Evolutionary conservation across 352 stramenopile species (phyloP), one percentile per base, ranked within the genome.

Genomic region (Phytophthora fragariaefolia): DNA sequence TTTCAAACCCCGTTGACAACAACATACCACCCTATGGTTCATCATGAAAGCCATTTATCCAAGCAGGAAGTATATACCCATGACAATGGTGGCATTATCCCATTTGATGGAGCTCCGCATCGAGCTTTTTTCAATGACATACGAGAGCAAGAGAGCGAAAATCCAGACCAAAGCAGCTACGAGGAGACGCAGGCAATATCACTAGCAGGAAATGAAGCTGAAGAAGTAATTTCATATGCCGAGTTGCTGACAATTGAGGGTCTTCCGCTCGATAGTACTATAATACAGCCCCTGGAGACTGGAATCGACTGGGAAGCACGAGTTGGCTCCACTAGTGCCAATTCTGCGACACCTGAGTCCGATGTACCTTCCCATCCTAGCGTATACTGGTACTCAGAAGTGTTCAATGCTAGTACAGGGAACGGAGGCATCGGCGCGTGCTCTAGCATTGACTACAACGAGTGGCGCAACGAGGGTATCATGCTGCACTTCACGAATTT

Each of bases 401-500:
- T 72, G 77, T 52, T 84, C 76, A 27, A 89, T 79, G 12, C 24
- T 55, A 40, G 66, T 38, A 42, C 76, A 48, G 22, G 67, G 40
- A 15, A 52, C 77, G 36, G 95, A 18, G 94, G 88, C 1, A 86
- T 99, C 13, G 95, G 89, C 20, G 91, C 93, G 5, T 99, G 96
- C 68, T 98, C 93, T 4, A 98, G 92, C 18, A 63, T 87, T 45
- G 95, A 99, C 69, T 90, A 97, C 61, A 74, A 95, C 1, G 87
- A 91, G 4, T 98, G 94, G 95, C 83, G 89, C 27, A 98, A 98
- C 56, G 95, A 99, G 89, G 97, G 97, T 10, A 85, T 98, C 30
- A 91, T 98, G 83, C 71, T 99, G 4, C 89, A 98, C 54, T 98
- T 97, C 63, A 72, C 48, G 1, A 99, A 99, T 60, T 71, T 99